Conservation (phyloP, 192 early-diverging fungal genomes). For the Endogone sp. region DNA sequence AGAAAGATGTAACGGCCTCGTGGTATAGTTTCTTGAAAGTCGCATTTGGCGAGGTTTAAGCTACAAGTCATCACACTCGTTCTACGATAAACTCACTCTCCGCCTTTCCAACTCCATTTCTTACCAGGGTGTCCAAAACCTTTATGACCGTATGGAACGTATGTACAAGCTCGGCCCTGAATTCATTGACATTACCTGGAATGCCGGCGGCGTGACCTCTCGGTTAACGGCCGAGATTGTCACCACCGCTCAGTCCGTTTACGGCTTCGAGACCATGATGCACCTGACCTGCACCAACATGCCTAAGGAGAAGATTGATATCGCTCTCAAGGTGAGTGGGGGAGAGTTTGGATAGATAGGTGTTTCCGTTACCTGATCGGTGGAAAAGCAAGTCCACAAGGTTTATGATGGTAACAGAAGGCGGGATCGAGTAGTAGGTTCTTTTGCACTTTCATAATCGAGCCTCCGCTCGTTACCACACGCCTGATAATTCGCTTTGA, state of each 20-base stretch:
- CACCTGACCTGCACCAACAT: slow-evolving; percentile 99
- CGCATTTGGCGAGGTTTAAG: no score
- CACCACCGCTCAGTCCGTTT: slow-evolving; percentile 85
- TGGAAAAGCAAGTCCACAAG: slow-evolving; percentile 15
- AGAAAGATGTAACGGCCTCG: neutral
- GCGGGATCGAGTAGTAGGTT: neutral
- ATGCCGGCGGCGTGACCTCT: slow-evolving; percentile 86
- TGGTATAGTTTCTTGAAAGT: neutral
- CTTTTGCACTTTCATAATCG: no score
- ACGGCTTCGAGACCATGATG: slow-evolving; percentile 96
- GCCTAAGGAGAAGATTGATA: slow-evolving; percentile 83
- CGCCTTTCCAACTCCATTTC: no score
- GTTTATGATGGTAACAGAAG: no score
- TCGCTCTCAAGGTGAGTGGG: slow-evolving; percentile 62
- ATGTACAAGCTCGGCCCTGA: slow-evolving; percentile 91
- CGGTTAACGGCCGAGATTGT: slow-evolving; percentile 88
- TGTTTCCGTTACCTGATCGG: no score
- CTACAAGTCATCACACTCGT: no score
- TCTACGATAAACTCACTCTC: no score
- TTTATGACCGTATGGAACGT: slow-evolving; percentile 96
- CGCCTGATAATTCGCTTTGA: no score
- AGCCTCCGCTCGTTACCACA: neutral
- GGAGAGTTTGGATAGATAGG: neutral
- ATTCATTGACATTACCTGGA: slow-evolving; percentile 86
- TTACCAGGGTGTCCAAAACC: slow-evolving; percentile 83